Conservation (phyloP, 2,329 filamentous ascomycete genomes). For the Rachicladosporium sp. region DNA sequence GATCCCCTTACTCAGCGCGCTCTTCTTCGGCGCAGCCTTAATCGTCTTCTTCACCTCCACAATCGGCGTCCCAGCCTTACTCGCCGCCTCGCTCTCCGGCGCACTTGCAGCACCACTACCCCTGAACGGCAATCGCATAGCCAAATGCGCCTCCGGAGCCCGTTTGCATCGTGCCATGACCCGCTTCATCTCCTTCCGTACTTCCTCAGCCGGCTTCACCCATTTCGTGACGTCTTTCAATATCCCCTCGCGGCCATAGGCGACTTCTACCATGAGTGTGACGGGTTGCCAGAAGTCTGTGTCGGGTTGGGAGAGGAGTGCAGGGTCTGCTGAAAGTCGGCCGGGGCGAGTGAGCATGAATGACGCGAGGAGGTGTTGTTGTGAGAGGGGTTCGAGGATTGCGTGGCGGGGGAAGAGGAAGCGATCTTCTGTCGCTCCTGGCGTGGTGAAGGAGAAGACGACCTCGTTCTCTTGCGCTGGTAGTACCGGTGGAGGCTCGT, state of each 20-base stretch:
- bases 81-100: conserved; percentile 10
- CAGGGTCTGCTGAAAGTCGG: conserved; percentile 36
- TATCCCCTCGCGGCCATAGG: conserved; percentile 38
- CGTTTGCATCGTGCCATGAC: conserved; percentile 45
- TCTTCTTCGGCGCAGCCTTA: neutral
- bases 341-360: conserved; percentile 68
- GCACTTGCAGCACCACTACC: conserved; percentile 9
- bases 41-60: conserved; percentile 2
- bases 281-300: conserved; percentile 68
- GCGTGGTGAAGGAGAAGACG: conserved; percentile 50
- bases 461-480: conserved; percentile 22
- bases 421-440: conserved; percentile 55
- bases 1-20: no score
- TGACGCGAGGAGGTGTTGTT: conserved; percentile 51
- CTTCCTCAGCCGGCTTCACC: conserved; percentile 42
- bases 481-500: no score
- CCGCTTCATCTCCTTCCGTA: conserved; percentile 43
- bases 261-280: conserved; percentile 44
- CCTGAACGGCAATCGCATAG: conserved; percentile 40
- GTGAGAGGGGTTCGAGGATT: conserved; percentile 53
- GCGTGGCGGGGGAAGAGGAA: conserved; percentile 70
- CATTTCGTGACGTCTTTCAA: conserved; percentile 44
- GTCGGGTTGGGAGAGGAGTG: conserved; percentile 25
- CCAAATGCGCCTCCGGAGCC: conserved; percentile 43
- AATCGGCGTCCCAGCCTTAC: conserved; percentile 15